Evolutionary conservation across 148 eudicot genomes (phyloP).

Genomic region (Agrostemma githago): DNA sequence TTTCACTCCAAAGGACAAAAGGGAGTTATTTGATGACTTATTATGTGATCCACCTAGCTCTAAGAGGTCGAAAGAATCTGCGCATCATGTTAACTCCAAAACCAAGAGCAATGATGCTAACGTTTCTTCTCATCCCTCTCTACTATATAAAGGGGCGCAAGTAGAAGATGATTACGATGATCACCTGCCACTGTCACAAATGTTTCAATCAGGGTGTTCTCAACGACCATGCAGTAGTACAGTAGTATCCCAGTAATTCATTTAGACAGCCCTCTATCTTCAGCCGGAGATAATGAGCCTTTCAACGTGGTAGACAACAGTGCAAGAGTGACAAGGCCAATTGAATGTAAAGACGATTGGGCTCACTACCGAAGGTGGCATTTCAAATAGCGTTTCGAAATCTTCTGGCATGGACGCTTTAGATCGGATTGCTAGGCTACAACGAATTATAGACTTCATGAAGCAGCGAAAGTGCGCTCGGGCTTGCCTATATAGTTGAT

Average conservation of each 20-base stretch:
- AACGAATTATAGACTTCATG: conserved; percentile 13
- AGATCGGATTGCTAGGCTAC: conserved; percentile 21
- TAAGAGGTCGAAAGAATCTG: conserved; percentile 11
- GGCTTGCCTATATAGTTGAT: neutral
- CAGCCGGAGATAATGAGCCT: conserved; percentile 1
- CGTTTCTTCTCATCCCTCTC: neutral
- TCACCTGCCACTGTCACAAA: conserved; percentile 14
- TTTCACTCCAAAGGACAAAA: conserved; percentile 20
- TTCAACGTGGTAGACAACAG: neutral
- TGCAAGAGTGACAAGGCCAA: neutral
- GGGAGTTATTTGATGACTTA: neutral
- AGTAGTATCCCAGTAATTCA: neutral
- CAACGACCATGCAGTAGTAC: neutral
- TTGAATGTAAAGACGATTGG: neutral
- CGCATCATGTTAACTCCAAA: neutral
- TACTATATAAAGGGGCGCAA: neutral
- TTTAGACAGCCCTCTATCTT: neutral
- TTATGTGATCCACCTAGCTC: conserved; percentile 8
- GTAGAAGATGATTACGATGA: conserved; percentile 17
- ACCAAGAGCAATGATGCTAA: neutral
- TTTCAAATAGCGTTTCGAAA: neutral
- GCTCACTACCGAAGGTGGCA: conserved; percentile 3
- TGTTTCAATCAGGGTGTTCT: neutral
- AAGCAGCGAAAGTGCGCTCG: conserved; percentile 7
- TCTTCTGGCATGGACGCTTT: neutral